Base-by-base conservation (phyloP, 2,329 filamentous ascomycete species). In the Leptodontidium sp. region DNA sequence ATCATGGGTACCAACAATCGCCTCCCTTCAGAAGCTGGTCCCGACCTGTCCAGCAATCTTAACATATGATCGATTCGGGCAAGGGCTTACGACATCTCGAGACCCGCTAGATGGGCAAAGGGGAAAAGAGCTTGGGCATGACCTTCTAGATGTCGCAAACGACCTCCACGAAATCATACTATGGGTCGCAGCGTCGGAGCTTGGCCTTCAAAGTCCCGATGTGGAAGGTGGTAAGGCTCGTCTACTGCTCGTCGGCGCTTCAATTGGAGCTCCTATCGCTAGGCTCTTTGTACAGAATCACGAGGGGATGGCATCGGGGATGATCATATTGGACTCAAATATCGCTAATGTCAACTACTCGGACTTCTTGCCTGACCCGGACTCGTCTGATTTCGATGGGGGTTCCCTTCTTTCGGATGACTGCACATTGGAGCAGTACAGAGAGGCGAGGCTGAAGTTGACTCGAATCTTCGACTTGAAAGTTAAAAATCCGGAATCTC, bases 311-410 rank as follows among this genome's bases (percentile, higher is more conserved):
- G 73, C 76, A 14, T 69, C 75, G 21, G 77, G 76, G 4, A 71
- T 78, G 14, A 67, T 80, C 1, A 72, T 78, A 59, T 74, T 80
- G 4, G 78, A 80, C 49, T 79, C 78, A 0, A 79, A 79, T 38
- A 78, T 78, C 2, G 72, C 73, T 12, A 79, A 79, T 45, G 71
- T 67, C n/a, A 73, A 78, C 49, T 79, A 77, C 47, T 74, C 65
- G 1, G 69, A 68, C n/a, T 75, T 78, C 32, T 71, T 73, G 68
- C 77, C 77, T 1, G 74, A 78, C 53, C 76, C 77, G 4, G 71
- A 73, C 26, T 68, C 72, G 45, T 70, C 74, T 6, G 69, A 68
- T 11, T 77, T 78, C 62, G 64, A 78, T 65, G 70, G 72, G 5
- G 43, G 11, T 12, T 21, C n/a, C 2, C 40, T 70, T 38, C 29